These are phyloP conservation scores for Zygosaccharomyces sapae DNA, from an alignment of 1,139 yeast species.

Conservation along the genomic window DNA sequence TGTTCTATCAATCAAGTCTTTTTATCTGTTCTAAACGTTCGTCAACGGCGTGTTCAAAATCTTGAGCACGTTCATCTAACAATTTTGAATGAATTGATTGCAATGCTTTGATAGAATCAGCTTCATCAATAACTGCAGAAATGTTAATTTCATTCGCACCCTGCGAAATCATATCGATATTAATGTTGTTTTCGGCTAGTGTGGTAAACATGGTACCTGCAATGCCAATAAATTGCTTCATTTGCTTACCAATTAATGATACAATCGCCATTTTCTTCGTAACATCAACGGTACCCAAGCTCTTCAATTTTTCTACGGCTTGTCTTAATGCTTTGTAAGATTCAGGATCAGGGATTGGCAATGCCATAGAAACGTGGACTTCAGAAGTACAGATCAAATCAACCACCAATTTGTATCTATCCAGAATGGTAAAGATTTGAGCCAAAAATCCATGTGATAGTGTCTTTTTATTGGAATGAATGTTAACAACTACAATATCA, in stretches of 20 bases:
- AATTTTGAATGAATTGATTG: constrained; percentile 78
- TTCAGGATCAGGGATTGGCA: constrained; percentile 72
- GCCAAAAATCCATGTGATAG: constrained; percentile 94
- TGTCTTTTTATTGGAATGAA: constrained; percentile 90
- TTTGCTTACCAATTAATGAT: constrained; percentile 91
- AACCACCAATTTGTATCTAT: constrained; percentile 79
- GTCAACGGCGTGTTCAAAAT: constrained; percentile 32
- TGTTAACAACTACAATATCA: constrained; percentile 84
- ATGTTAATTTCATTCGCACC: constrained; percentile 98
- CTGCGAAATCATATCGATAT: constrained; percentile 96
- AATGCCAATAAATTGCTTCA: constrained; percentile 94
- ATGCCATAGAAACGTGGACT: constrained; percentile 97
- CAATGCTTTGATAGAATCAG: constrained; percentile 79
- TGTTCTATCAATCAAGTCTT: constrained; percentile 22
- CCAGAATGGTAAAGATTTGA: constrained; percentile 79
- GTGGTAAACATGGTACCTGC: constrained; percentile 97
- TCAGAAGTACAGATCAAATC: constrained; percentile 96
- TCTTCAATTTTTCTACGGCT: constrained; percentile 73
- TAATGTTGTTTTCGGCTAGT: constrained; percentile 84
- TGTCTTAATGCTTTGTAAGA: constrained; percentile 49
- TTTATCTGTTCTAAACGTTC: constrained; percentile 36
- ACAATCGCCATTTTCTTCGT: constrained; percentile 85
- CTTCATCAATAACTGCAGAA: constrained; percentile 85
- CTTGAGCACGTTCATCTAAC: constrained; percentile 41
- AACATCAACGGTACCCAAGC: constrained; percentile 83